Base-by-base conservation (phyloP, 306 rosid species). In the Lathyrus aphaca region DNA sequence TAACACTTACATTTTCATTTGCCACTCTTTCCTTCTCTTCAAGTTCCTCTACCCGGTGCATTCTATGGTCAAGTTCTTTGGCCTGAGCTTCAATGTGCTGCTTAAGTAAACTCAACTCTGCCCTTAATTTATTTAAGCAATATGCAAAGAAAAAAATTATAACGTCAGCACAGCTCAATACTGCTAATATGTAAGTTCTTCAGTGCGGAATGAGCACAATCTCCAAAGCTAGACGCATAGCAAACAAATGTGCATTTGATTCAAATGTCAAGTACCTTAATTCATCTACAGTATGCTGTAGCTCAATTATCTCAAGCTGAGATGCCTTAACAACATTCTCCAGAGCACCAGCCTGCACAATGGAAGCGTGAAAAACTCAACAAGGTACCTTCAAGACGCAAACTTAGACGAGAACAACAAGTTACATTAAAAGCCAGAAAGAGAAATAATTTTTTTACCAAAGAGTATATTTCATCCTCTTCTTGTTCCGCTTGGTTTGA, bases 1-100 rank as follows among this genome's bases (percentile, higher is more conserved):
- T 43, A 62, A 48, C 56, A 44, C 94, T 76, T 91, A 95, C 99
- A 77, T 84, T 95, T 80, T 91, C 99, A 82, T 87, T 91, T 48
- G 92, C 99, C 62, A 84, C 79, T 79, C 96, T 86, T 82, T 91
- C 97, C 82, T 91, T 95, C 75, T 91, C 97, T 83, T 87, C 89
- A 69, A 89, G 96, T 80, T 89, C 95, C 83, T 84, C 86, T 73
- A 95, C 86, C 79, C 79, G 87, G 63, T 14, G 88, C 87, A 91
- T 72, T 79, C 88, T 84, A 46, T 76, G 83, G 78, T 87, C 81
- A 11, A 95, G 96, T 86, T 95, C 99, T 86, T 83, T 91, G 62
- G 88, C 51, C 77, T 87, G 96, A 56, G 86, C 89, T 79, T 89
- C 97, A 39, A 95, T 56, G 61, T 86, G 97, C 86, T 87, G 96